Evolutionary conservation across 176 grass and related monocot species (phyloP).

Genomic region (Puya raimondii): DNA sequence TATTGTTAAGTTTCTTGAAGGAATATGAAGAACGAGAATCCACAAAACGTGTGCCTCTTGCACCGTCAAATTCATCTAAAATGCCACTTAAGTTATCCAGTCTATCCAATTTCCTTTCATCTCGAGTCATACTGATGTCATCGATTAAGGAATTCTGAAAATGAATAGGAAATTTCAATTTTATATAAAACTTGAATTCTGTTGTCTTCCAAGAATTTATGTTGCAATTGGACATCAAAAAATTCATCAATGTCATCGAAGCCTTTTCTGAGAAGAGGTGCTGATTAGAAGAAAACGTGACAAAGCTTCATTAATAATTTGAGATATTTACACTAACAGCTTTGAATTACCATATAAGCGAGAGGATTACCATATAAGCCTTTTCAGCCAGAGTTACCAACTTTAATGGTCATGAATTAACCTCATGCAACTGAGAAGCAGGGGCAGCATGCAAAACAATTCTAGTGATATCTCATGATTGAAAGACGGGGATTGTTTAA

Average conservation of each 20-base stretch:
- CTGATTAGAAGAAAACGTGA: too few species aligned
- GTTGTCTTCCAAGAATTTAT: neutral
- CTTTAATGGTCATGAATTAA: too few species aligned
- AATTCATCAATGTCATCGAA: neutral
- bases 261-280: neutral
- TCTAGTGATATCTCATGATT: neutral
- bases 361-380: too few species aligned
- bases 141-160: conserved; percentile 39
- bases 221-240: neutral
- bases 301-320: too few species aligned
- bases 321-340: too few species aligned
- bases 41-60: conserved; percentile 17
- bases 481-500: neutral
- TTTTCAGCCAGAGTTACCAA: too few species aligned
- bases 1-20: conserved; percentile 26
- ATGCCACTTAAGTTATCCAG: neutral
- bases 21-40: conserved; percentile 24
- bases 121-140: conserved; percentile 29
- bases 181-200: neutral
- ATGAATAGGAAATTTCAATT: neutral
- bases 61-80: conserved; percentile 25
- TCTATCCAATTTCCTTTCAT: conserved; percentile 21
- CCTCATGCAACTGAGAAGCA: neutral
- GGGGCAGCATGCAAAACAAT: neutral
- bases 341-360: too few species aligned